Evolutionary conservation across 1,139 yeast genomes (phyloP).

Genomic region (Barnettozyma hawaiiensis): DNA sequence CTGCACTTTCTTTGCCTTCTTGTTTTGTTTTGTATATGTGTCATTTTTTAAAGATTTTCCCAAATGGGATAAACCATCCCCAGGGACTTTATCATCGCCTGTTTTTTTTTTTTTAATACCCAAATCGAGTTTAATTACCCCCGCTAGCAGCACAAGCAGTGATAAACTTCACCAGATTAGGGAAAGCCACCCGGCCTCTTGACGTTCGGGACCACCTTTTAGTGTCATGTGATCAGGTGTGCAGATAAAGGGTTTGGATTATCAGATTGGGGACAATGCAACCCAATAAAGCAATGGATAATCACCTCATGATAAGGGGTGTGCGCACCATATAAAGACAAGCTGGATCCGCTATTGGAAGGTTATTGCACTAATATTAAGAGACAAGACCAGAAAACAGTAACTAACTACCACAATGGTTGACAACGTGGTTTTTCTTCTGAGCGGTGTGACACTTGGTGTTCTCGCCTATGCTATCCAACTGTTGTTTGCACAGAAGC

Average conservation of each 20-base stretch:
- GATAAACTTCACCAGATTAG: not conserved
- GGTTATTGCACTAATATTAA: too few species aligned
- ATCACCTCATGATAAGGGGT: not conserved
- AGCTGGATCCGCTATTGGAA: not conserved
- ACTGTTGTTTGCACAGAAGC: constrained; percentile 4
- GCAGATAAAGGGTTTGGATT: not conserved
- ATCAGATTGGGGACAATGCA: not conserved
- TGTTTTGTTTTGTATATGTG: not conserved
- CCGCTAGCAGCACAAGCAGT: too few species aligned
- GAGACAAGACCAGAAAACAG: not conserved
- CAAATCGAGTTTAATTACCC: too few species aligned
- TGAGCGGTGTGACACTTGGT: constrained; percentile 8
- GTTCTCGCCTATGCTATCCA: constrained; percentile 1
- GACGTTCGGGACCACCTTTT: too few species aligned
- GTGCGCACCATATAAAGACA: not conserved
- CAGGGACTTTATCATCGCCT: not conserved
- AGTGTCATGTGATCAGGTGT: not conserved
- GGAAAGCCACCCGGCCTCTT: not conserved
- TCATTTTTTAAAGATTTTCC: not conserved
- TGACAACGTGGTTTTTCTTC: constrained; percentile 2
- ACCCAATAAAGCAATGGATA: not conserved
- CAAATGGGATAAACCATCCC: not conserved
- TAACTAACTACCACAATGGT: constrained; percentile 6
- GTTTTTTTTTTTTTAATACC: not conserved
- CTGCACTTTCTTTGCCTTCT: too few species aligned